Evolutionary conservation across 1,284 basidiomycete genomes (phyloP).

Genomic region (Trichosporon asahii): DNA sequence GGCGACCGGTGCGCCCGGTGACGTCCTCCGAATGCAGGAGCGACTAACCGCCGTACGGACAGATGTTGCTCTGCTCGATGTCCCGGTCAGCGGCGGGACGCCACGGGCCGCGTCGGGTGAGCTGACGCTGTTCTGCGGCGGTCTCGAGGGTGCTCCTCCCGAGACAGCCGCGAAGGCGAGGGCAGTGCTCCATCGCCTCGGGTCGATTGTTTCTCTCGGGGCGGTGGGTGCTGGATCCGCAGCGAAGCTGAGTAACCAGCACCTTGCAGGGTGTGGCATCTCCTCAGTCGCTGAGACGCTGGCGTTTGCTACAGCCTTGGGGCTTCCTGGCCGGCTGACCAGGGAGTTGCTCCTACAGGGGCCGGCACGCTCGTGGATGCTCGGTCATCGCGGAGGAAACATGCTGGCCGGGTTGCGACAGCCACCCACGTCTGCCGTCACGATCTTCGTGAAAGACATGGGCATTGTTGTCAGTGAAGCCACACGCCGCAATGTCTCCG

Average conservation of each 20-base stretch:
- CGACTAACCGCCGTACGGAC: conserved; percentile 19
- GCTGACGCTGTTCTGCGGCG: conserved; percentile 38
- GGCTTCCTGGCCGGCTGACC: conserved; percentile 22
- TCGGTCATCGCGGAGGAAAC: conserved; percentile 24
- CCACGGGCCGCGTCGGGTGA: conserved; percentile 38
- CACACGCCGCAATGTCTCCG: neutral
- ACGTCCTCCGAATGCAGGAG: conserved; percentile 19
- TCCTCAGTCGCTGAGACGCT: conserved; percentile 32
- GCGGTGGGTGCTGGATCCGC: conserved; percentile 28
- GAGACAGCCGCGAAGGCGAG: neutral
- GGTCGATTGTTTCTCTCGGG: conserved; percentile 6
- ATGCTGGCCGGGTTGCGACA: conserved; percentile 26
- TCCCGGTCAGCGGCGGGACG: conserved; percentile 40
- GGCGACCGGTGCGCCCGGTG: conserved; percentile 35
- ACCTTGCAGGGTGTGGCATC: conserved; percentile 27
- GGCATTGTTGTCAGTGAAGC: conserved; percentile 27
- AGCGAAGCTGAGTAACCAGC: conserved; percentile 28
- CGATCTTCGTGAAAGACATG: conserved; percentile 25
- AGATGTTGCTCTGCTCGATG: conserved; percentile 37
- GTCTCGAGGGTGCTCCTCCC: conserved; percentile 17
- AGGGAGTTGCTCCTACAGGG: conserved; percentile 20
- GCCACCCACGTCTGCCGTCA: conserved; percentile 20
- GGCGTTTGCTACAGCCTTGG: conserved; percentile 30
- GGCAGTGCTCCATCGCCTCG: neutral
- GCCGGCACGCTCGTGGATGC: conserved; percentile 21